Conservation (phyloP, 345 rosid genomes). For the Moricandia arvensis region DNA sequence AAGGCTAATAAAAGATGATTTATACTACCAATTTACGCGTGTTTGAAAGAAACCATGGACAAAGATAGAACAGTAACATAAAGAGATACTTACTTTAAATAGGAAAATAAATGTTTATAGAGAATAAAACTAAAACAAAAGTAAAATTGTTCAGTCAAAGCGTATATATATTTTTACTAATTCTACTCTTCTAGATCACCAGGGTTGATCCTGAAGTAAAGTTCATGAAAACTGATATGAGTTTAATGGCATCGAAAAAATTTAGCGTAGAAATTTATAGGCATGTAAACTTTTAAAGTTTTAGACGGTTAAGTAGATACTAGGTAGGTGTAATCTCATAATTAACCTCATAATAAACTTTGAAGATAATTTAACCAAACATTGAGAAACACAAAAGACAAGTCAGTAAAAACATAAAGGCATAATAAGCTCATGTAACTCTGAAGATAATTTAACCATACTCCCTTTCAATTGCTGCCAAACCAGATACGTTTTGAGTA, state of each 20-base stretch:
- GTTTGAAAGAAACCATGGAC: background rate
- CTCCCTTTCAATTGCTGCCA: background rate
- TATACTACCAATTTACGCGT: background rate
- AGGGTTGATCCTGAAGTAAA: background rate
- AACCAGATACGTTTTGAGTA: background rate
- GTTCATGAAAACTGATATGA: background rate
- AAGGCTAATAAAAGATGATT: background rate
- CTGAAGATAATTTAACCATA: background rate
- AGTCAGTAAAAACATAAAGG: background rate
- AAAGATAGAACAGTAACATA: background rate
- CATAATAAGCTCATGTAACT: background rate
- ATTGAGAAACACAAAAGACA: background rate
- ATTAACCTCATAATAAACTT: background rate
- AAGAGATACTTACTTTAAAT: background rate
- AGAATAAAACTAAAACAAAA: background rate
- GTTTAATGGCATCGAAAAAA: background rate
- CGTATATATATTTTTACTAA: background rate
- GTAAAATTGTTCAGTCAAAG: background rate
- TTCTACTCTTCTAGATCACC: background rate
- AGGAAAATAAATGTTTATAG: background rate
- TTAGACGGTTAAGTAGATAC: background rate
- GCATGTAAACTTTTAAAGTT: background rate
- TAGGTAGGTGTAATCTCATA: background rate
- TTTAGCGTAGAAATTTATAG: too few relatives aligned
- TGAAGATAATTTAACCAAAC: background rate